These are phyloP conservation scores for Urtica urens DNA, from an alignment of 306 rosid genomes.

Conservation along the genomic window DNA sequence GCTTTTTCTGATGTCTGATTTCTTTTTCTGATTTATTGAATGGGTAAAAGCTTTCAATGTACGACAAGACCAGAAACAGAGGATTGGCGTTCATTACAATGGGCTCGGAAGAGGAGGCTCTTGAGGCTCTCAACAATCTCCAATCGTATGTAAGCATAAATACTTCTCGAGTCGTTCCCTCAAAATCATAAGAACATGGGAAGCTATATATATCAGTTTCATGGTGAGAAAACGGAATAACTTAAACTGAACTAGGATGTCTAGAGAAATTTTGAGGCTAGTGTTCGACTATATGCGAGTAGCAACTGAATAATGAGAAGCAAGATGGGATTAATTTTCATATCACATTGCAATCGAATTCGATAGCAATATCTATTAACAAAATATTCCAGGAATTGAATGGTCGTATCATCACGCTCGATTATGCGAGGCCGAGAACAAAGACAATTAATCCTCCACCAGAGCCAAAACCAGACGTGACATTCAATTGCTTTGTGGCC, in stretches of 20 bases:
- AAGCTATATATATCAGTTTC: not conserved
- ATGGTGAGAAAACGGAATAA: not conserved
- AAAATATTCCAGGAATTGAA: conserved; percentile 42
- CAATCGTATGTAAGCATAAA: conserved; percentile 63
- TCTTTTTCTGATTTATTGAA: not conserved
- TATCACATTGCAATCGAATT: too few relatives aligned
- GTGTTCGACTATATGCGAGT: not conserved
- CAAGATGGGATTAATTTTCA: not conserved
- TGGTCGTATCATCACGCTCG: conserved; percentile 48
- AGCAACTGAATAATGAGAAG: not conserved
- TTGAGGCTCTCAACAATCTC: conserved; percentile 47
- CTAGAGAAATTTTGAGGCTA: too few relatives aligned
- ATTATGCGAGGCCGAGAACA: conserved; percentile 53
- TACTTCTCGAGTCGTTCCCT: not conserved
- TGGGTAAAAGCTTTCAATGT: conserved; percentile 58
- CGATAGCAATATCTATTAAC: too few relatives aligned
- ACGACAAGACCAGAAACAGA: conserved; percentile 57
- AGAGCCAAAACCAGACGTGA: conserved; percentile 37
- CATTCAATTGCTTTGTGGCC: conserved; percentile 74
- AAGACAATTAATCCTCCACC: conserved; percentile 37
- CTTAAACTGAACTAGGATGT: too few relatives aligned
- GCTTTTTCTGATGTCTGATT: not conserved
- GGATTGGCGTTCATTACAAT: conserved; percentile 96
- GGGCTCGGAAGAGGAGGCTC: conserved; percentile 83
- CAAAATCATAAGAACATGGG: not conserved